phyloP scores from a whole-genome alignment of 2,329 filamentous ascomycete genomes.

The Colletotrichum sp. region DNA sequence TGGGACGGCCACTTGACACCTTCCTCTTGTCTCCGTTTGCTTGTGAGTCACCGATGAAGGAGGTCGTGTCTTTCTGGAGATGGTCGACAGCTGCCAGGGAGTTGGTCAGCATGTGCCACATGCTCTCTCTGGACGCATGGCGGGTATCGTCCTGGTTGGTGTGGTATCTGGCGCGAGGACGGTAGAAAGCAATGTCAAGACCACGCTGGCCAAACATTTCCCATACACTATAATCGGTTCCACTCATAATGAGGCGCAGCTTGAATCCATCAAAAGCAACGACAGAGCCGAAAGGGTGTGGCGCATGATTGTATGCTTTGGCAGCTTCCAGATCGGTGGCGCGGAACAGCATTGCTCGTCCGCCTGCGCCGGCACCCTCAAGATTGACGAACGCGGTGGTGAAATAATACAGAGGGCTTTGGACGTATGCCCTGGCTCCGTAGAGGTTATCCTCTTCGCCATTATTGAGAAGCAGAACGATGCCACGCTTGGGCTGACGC shows the following conservation, averaged over 20 bases:
- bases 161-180: constrained; percentile 85
- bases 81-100: constrained; percentile 75
- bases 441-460: constrained; percentile 93
- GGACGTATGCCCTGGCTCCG: constrained; percentile 82
- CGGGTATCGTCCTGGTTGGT: constrained; percentile 85
- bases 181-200: constrained; percentile 90
- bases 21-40: constrained; percentile 61
- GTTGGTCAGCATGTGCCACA: constrained; percentile 96
- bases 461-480: constrained; percentile 90
- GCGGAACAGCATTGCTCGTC: constrained; percentile 85
- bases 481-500: constrained; percentile 76
- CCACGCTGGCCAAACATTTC: constrained; percentile 77
- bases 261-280: constrained; percentile 86
- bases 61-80: constrained; percentile 71
- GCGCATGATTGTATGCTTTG: constrained; percentile 71
- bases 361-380: constrained; percentile 92
- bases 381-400: constrained; percentile 91
- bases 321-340: constrained; percentile 88
- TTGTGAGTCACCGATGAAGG: constrained; percentile 64
- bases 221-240: constrained; percentile 90
- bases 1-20: constrained; percentile 69
- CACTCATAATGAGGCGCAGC: constrained; percentile 76
- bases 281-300: constrained; percentile 83
- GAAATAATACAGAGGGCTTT: constrained; percentile 80
- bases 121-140: constrained; percentile 71